These are phyloP conservation scores for Penicillium freii DNA, from an alignment of 2,329 filamentous ascomycete genomes.

Conservation along the genomic window DNA sequence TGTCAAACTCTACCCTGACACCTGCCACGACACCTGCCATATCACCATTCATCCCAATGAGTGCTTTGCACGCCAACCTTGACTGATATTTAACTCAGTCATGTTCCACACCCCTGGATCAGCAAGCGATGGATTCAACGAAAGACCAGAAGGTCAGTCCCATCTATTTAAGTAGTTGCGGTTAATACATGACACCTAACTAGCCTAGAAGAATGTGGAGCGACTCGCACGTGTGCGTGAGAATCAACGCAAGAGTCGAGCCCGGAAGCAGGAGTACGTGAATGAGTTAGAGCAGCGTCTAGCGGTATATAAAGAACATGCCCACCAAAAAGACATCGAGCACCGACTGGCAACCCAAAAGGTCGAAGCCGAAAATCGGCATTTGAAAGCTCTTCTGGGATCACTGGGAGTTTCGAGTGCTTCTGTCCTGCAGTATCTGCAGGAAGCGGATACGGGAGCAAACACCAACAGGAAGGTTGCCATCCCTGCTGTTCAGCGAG, in stretches of 20 bases:
- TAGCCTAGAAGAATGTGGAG: constrained; percentile 23
- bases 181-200: constrained; percentile 4
- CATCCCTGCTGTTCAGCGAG: constrained; percentile 32
- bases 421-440: constrained; percentile 30
- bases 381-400: constrained; percentile 28
- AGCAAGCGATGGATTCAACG: not conserved
- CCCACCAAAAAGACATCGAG: constrained; percentile 34
- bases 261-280: constrained; percentile 36
- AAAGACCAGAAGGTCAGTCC: constrained; percentile 15
- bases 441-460: constrained; percentile 19
- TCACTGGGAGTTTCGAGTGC: constrained; percentile 25
- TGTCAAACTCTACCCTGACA: not conserved
- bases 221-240: constrained; percentile 43
- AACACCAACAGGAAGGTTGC: constrained; percentile 32
- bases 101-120: not conserved
- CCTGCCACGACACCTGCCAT: not conserved
- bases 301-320: constrained; percentile 26
- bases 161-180: not conserved
- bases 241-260: constrained; percentile 41
- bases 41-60: not conserved
- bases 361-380: constrained; percentile 35
- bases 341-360: constrained; percentile 35
- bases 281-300: constrained; percentile 39
- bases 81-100: not conserved
- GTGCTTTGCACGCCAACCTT: not conserved